phyloP scores from a whole-genome alignment of 768 basidiomycete genomes.

The Coprinellus micaceus region DNA sequence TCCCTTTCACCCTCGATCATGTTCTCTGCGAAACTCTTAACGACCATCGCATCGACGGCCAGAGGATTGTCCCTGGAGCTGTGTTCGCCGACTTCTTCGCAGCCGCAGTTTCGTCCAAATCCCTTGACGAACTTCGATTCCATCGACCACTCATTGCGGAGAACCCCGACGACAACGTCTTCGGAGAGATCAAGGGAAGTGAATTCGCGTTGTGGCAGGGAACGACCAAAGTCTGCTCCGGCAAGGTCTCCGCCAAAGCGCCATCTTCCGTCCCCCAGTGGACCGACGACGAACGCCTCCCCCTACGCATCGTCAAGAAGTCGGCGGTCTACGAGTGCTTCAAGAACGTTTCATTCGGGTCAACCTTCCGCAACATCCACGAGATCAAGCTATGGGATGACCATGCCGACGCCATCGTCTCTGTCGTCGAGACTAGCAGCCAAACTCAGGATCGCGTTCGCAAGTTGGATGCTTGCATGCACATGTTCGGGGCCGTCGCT shows the following conservation, averaged over 20 bases:
- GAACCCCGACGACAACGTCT: slow-evolving; percentile 20
- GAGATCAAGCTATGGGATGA: slow-evolving; percentile 27
- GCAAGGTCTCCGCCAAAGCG: slow-evolving; percentile 17
- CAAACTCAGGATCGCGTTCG: slow-evolving; percentile 28
- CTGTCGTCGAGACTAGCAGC: slow-evolving; percentile 18
- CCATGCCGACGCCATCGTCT: slow-evolving; percentile 28
- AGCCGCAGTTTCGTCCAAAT: slow-evolving; percentile 12
- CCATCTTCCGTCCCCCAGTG: slow-evolving; percentile 12
- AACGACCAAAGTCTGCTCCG: slow-evolving; percentile 27
- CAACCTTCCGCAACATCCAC: slow-evolving; percentile 28
- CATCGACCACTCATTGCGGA: slow-evolving; percentile 28
- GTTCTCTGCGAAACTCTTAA: slow-evolving; percentile 26
- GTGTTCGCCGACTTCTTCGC: slow-evolving; percentile 31
- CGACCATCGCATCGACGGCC: slow-evolving; percentile 33
- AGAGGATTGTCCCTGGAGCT: slow-evolving; percentile 31
- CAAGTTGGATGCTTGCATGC: slow-evolving; percentile 32
- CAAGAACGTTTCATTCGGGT: slow-evolving; percentile 32
- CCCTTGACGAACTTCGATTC: slow-evolving; percentile 27
- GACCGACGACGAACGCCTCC: slow-evolving; percentile 19
- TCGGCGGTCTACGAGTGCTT: slow-evolving; percentile 27
- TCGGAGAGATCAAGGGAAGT: slow-evolving; percentile 20
- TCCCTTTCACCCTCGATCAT: slow-evolving; percentile 24
- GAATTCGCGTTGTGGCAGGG: neutral
- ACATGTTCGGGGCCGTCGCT: slow-evolving; percentile 30
- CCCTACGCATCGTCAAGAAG: slow-evolving; percentile 25